These are phyloP conservation scores for Fusarium sp. DNA, from an alignment of 2,329 filamentous ascomycete genomes.

Conservation along the genomic window DNA sequence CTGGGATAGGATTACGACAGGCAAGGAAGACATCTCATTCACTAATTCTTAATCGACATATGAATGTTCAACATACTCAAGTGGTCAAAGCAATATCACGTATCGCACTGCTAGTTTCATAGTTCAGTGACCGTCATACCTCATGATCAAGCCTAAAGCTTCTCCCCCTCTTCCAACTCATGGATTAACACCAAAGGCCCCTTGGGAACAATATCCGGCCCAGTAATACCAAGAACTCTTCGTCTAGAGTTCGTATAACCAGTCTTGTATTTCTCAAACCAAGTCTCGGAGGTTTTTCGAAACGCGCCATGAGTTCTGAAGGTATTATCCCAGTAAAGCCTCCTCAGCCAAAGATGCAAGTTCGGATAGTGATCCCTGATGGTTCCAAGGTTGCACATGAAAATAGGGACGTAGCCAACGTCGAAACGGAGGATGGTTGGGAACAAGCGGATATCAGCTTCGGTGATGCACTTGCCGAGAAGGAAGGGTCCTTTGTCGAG, in stretches of 20 bases:
- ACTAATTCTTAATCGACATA: neutral
- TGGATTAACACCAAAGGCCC: slow-evolving; percentile 39
- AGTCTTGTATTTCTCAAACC: slow-evolving; percentile 47
- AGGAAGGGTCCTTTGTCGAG: slow-evolving; percentile 67
- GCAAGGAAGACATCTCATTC: neutral
- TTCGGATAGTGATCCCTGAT: slow-evolving; percentile 73
- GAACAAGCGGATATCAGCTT: slow-evolving; percentile 76
- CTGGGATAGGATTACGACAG: neutral
- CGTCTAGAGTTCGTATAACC: slow-evolving; percentile 47
- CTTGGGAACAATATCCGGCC: slow-evolving; percentile 47
- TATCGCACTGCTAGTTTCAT: no score
- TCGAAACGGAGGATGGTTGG: slow-evolving; percentile 77
- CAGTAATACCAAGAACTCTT: slow-evolving; percentile 43
- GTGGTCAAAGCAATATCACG: neutral
- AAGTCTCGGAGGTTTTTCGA: slow-evolving; percentile 73
- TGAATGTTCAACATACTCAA: neutral
- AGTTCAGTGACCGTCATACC: neutral
- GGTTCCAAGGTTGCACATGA: slow-evolving; percentile 72
- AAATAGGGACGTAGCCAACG: slow-evolving; percentile 73
- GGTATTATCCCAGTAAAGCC: slow-evolving; percentile 75
- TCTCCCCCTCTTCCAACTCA: slow-evolving; percentile 1
- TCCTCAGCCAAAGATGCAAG: slow-evolving; percentile 75
- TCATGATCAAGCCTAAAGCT: neutral
- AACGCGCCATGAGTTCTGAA: slow-evolving; percentile 67
- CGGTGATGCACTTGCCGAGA: slow-evolving; percentile 73